Base-by-base conservation (phyloP, 768 basidiomycete genomes). In the Cystoderma amianthinum region DNA sequence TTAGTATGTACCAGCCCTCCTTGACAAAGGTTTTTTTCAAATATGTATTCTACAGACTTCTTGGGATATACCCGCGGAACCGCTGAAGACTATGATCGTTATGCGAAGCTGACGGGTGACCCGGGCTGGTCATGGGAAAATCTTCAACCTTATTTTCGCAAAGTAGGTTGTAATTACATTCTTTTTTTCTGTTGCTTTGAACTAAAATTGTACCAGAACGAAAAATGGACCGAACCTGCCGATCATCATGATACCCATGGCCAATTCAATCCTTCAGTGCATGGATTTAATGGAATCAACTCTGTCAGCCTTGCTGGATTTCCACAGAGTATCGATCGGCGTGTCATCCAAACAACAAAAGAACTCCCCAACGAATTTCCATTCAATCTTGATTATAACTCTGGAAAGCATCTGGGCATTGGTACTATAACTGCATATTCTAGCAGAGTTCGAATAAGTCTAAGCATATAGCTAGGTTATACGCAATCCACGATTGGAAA, bases 331-430 rank as follows among this genome's bases (percentile, higher is more conserved):
- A 56, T 61, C 25, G 62, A 61, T 44, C 34, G 46, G n/a, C 45
- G 39, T 1, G 54, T 60, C 23, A 41, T 62, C 10, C 44, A 49
- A 12, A 56, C 62, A 1, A 57, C 59, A 0, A 21, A 47, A 15
- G 47, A 62, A 38, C 10, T n/a, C 28, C 30, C 42, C 0, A 36
- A 33, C 1, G 56, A 61, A 25, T 74, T 67, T 42, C 57, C 62
- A 0, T 71, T 56, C 50, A 64, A 65, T 34, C 16, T 52, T 12
- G 68, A 71, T 46, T 46, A 54, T 36, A 66, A 68, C 39, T 54
- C 54, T 2, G 68, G 68, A 3, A 46, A 47, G 10, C 47, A 50
- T 1, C 47, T 66, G 5, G 68, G 67, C 12, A 25, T 65, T 13
- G 59, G 64, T 65, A 36, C 42, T 49, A 18, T 15, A 21, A 4